Evolutionary conservation across 352 stramenopile genomes (phyloP), one percentile per base, ranked within the genome.

Genomic region (Phytopythium litorale): DNA sequence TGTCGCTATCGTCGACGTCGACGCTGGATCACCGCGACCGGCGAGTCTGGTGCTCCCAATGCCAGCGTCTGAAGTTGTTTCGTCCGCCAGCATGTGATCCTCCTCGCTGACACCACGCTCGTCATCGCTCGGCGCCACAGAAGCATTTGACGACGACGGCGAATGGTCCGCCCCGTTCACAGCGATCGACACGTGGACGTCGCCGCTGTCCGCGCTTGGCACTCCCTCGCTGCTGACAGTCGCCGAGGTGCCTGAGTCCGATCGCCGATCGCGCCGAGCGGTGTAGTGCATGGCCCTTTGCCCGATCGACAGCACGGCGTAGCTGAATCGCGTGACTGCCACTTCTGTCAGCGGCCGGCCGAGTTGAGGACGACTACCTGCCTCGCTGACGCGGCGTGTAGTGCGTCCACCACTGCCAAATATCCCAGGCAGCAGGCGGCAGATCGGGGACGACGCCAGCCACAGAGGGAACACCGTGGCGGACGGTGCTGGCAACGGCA

Each of bases 291-390:
- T 74, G 8, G 84, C 84, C 35, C 84, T 70, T 40, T 70, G 68
- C 3, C 81, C 84, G 5, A 92, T 70, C 16, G 84, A 92, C 43
- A 92, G 48, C 1, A 88, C 66, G 0, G 79, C 73, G 53, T 88
- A 73, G 37, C 81, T 85, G 62, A 94, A 94, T 21, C 80, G 79
- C 53, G 72, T 67, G 1, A 85, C 54, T 37, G 81, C 84, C 4
- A 71, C 76, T 57, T 94, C 86, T 6, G 74, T 88, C 28, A 94
- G 61, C 6, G 77, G 79, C n/a, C 71, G 58, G 7, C 86, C 86
- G 21, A 78, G 55, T 35, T 78, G 62, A 2, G 81, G 81, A n/a
- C 70, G 70, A 60, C 71, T 81, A 8, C 75, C 76, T 32, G 74
- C 78, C 68, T 90, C 84, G 15, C 81, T 91, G 13, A 73, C 68